Base-by-base conservation (phyloP, 371 early-diverging fungal genomes). In the Lichtheimia hyalospora region DNA sequence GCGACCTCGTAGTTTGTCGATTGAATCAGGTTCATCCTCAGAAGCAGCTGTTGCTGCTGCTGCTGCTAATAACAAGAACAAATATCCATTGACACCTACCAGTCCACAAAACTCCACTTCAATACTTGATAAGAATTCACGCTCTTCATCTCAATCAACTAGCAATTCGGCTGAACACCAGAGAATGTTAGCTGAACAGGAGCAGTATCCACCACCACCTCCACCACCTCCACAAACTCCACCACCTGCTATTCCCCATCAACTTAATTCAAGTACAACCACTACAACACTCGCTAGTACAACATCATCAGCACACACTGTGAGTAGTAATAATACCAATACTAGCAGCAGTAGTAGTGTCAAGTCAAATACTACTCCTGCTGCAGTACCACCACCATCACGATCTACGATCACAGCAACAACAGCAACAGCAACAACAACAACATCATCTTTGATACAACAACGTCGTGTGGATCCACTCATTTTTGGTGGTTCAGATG, bases 401-500 rank as follows among this genome's bases (percentile, higher is more conserved):
- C 53, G 21, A 21, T 18, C 50, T 51, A 44, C 12, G 40, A 48
- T 3, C 43, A 52, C 66, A 3, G 53, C 61, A 12, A 58, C 65
- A n/a, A 60, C 66, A 2, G 58, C 51, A 10, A 60, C 62, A 42
- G 63, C 68, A 13, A 48, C 69, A 7, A 49, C 51, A 39, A 51
- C 46, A 34, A 61, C 60, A 44, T 58, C 60, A 23, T 56, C 59
- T 4, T 49, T 69, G 16, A 71, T 69, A 10, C 65, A 66, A 27
- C 78, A 78, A 49, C 58, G 64, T 43, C 68, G 64, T 24, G 60
- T 66, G 2, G 78, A 78, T 28, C 75, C 75, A 8, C 50, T 78
- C 0, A 60, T 60, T 0, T 78, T 75, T 66, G 78, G 78, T 42
- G 78, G 78, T 0, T 75, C 75, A 1, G 78, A 78, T 54, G 75